Conservation (phyloP, 2,329 filamentous ascomycete species). For the Aspergillus pseudoglaucus region DNA sequence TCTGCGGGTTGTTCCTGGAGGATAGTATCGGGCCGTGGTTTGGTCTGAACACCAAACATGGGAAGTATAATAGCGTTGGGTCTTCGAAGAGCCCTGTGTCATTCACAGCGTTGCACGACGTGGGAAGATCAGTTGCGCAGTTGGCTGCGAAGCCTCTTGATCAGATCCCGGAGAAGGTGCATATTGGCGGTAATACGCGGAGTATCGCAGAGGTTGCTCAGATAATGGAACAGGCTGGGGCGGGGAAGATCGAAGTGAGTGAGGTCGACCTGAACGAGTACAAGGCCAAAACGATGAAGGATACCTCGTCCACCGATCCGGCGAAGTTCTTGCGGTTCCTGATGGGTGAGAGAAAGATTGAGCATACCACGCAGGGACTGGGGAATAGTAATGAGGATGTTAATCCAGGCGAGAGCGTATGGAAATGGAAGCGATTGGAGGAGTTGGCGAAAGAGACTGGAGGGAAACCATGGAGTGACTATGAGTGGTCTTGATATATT, state of each 20-base stretch:
- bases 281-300: slow-evolving; percentile 12
- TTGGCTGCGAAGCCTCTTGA: slow-evolving; percentile 13
- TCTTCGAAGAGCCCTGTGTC: slow-evolving; percentile 16
- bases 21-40: slow-evolving; percentile 30
- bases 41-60: slow-evolving; percentile 22
- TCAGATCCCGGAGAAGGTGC: slow-evolving; percentile 19
- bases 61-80: slow-evolving; percentile 25
- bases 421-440: slow-evolving; percentile 25
- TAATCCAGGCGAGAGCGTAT: slow-evolving; percentile 21
- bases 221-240: slow-evolving; percentile 21
- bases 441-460: slow-evolving; percentile 19
- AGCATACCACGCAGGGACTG: slow-evolving; percentile 12
- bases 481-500: not conserved
- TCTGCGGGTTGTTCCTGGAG: slow-evolving; percentile 28
- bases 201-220: slow-evolving; percentile 17
- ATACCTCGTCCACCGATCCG: slow-evolving; percentile 16
- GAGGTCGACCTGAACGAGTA: slow-evolving; percentile 18
- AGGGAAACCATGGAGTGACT: slow-evolving; percentile 20
- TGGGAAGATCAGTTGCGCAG: slow-evolving; percentile 24
- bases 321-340: slow-evolving; percentile 26
- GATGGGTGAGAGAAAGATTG: slow-evolving; percentile 28
- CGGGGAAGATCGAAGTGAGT: slow-evolving; percentile 15
- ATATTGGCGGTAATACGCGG: slow-evolving; percentile 22
- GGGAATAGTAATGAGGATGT: slow-evolving; percentile 25
- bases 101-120: slow-evolving; percentile 26